A percentile compares a stretch with the other conserved stretches of the same genome.
phyloP scores from a whole-genome alignment of 2,329 filamentous ascomycete species.

The Colletotrichum tabaci region DNA sequence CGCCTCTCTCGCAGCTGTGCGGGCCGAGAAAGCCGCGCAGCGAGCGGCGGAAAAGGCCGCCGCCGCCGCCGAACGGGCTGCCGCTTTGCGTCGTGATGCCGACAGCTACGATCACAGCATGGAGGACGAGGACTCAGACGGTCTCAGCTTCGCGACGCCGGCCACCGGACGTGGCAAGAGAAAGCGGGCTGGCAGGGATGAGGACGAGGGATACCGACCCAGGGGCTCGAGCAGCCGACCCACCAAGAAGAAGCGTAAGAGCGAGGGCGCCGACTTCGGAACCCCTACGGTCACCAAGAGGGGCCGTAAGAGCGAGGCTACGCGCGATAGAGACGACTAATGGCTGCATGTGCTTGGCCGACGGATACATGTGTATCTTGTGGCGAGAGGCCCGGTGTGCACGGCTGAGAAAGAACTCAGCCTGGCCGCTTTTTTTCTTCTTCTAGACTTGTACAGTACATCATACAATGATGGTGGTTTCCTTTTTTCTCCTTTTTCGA shows the following conservation, averaged over 20 bases:
- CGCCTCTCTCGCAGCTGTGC: conserved; percentile 53
- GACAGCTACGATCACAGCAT: conserved; percentile 39
- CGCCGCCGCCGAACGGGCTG: conserved; percentile 48
- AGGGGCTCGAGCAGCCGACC: conserved; percentile 67
- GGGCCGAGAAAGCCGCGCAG: conserved; percentile 52
- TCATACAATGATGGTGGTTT: conserved; percentile 18
- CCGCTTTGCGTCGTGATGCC: conserved; percentile 49
- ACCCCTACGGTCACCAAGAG: conserved; percentile 51
- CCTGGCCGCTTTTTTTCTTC: neutral
- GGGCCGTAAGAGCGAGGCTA: conserved; percentile 52
- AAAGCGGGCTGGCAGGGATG: conserved; percentile 60
- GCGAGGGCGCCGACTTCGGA: conserved; percentile 56
- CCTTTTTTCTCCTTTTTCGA: conserved; percentile 7
- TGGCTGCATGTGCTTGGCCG: neutral
- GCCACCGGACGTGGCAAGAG: conserved; percentile 57
- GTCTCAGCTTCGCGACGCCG: conserved; percentile 48
- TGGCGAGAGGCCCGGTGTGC: neutral
- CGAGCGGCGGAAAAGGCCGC: conserved; percentile 54
- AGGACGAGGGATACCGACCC: conserved; percentile 73
- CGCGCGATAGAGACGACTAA: conserved; percentile 36
- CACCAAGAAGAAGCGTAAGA: conserved; percentile 73
- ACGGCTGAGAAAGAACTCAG: neutral
- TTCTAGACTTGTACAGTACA: conserved; percentile 31
- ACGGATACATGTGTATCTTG: no score
- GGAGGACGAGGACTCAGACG: conserved; percentile 37